Conservation (phyloP, 1,139 yeast genomes). For the Blastobotrys arbuscula region DNA sequence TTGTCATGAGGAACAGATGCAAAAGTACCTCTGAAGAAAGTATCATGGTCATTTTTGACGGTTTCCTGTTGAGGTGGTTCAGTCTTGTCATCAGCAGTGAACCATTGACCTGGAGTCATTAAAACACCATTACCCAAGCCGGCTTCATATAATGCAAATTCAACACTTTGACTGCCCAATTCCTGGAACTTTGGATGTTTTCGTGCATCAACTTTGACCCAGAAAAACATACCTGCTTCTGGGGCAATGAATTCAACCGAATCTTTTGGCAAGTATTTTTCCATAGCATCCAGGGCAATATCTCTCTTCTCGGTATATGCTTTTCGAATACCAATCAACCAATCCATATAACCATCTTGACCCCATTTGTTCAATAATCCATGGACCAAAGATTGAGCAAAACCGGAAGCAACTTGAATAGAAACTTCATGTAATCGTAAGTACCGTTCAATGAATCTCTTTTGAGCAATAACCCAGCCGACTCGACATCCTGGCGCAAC, state of each 20-base stretch:
- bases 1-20: constrained; percentile 75
- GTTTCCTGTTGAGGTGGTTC: constrained; percentile 41
- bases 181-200: constrained; percentile 71
- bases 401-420: constrained; percentile 78
- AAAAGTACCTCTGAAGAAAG: constrained; percentile 87
- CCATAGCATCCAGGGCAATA: constrained; percentile 64
- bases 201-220: constrained; percentile 65
- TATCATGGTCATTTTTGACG: constrained; percentile 33
- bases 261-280: constrained; percentile 53
- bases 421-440: constrained; percentile 75
- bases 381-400: constrained; percentile 64
- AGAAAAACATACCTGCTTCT: constrained; percentile 92
- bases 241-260: constrained; percentile 60
- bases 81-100: constrained; percentile 45
- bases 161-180: constrained; percentile 63
- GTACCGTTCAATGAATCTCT: constrained; percentile 56
- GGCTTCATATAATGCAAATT: constrained; percentile 57
- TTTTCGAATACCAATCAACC: constrained; percentile 80
- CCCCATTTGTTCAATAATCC: constrained; percentile 67
- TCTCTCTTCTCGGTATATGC: constrained; percentile 79
- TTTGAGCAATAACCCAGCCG: constrained; percentile 88
- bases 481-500: constrained; percentile 88
- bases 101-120: constrained; percentile 91
- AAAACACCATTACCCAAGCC: constrained; percentile 62
- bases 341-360: constrained; percentile 70